Evolutionary conservation across 2,329 filamentous ascomycete genomes (phyloP), one percentile per base, ranked within the genome.

Genomic region (Falciphora oryzae): DNA sequence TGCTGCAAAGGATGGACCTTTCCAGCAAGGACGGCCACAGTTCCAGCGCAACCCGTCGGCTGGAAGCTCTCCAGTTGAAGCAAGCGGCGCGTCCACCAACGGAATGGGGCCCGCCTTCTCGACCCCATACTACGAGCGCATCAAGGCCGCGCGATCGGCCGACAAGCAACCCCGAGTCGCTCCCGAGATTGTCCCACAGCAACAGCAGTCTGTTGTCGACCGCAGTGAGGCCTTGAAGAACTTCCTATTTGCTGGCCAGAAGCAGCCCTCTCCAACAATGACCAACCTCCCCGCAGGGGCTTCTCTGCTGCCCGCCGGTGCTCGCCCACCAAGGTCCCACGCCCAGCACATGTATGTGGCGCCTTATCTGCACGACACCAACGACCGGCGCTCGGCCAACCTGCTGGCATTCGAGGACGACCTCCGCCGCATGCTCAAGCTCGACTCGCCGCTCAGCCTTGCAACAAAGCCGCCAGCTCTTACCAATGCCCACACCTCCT

Each of bases 91-190:
- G 25, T 80, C 81, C 27, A 79, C 80, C 58, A 80, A 78, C 59
- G 78, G 81, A 35, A 83, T 87, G 69, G 89, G 83, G 4, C 87
- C 87, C 32, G 83, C 89, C 2, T 91, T 91, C 73, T 88, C 89
- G 5, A 89, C 88, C 0, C 85, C 86, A 0, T 89, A 86, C 69
- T 77, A 83, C 7, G 84, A 88, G 66, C 83, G 86, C 58, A 87
- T 89, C 65, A 81, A 80, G 65, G 85, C 85, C 63, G 83, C 81
- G 28, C 80, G 79, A 25, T 74, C 76, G 14, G 72, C 64, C 57
- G 73, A 74, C 50, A 68, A 71, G 63, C 72, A 69, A 44, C 35
- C 53, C 44, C 57, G 66, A 66, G 59, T 67, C 67, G 25, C 66
- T 62, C 22, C 60, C 7, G 28, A 62, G 11, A 57, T 61, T 31